phyloP scores from a whole-genome alignment of 352 stramenopile genomes.

The Globisporangium rhizosaccharum region DNA sequence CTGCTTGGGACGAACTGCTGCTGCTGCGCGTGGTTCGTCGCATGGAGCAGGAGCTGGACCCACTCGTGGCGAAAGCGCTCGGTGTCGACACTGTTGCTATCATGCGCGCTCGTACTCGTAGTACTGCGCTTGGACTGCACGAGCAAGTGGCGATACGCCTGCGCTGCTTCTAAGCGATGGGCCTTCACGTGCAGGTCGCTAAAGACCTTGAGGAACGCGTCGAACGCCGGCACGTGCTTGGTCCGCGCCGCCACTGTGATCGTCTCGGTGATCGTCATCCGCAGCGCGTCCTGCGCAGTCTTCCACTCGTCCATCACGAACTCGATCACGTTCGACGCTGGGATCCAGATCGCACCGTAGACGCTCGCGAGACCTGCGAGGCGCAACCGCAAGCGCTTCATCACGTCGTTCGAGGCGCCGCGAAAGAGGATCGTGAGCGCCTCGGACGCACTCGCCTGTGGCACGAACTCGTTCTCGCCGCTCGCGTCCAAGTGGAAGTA shows the following conservation, averaged over 20 bases:
- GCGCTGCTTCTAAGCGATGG: conserved; percentile 22
- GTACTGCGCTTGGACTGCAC: conserved; percentile 2
- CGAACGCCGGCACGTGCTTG: conserved; percentile 14
- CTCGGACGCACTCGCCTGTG: conserved; percentile 35
- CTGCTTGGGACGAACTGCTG: conserved; percentile 18
- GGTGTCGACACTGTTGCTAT: conserved; percentile 5
- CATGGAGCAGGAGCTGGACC: conserved; percentile 23
- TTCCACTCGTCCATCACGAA: conserved; percentile 50
- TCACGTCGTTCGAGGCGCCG: conserved; percentile 26
- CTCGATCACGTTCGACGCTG: conserved; percentile 37
- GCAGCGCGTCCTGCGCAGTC: conserved; percentile 19
- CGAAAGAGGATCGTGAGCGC: conserved; percentile 31
- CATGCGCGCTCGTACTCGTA: neutral
- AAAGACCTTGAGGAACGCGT: conserved; percentile 26
- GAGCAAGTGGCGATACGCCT: conserved; percentile 31
- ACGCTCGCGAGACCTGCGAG: conserved; percentile 39
- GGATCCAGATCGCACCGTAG: conserved; percentile 51
- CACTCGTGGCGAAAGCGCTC: conserved; percentile 26
- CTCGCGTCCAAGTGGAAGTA: conserved; percentile 44
- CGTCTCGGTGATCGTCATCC: conserved; percentile 19
- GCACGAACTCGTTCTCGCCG: conserved; percentile 44
- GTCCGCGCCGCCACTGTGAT: conserved; percentile 5
- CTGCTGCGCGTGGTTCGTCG: conserved; percentile 33
- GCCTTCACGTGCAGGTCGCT: conserved; percentile 24
- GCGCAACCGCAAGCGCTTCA: conserved; percentile 35